phyloP scores from a whole-genome alignment of 306 rosid species.

The Vigna trinervia region DNA sequence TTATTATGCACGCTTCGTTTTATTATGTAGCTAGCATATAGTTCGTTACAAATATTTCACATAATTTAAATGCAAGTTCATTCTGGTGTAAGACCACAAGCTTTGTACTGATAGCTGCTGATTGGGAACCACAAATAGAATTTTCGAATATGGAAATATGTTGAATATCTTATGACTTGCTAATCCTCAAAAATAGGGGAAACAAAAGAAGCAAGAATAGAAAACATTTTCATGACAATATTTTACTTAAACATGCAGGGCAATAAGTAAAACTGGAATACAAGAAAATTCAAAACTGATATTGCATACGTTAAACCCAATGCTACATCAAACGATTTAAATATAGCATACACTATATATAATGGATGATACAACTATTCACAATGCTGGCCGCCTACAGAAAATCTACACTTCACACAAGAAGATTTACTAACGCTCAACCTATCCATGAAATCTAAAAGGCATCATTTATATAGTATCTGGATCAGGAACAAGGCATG shows the following conservation, averaged over 20 bases:
- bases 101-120: too few species aligned
- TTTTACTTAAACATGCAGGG: not conserved
- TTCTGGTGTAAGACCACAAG: too few species aligned
- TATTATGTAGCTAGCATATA: too few species aligned
- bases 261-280: not conserved
- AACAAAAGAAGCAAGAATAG: too few species aligned
- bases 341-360: constrained; percentile 31
- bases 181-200: too few species aligned
- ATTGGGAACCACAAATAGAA: too few species aligned
- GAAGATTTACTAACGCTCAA: not conserved
- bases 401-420: constrained; percentile 35
- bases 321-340: not conserved
- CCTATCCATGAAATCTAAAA: not conserved
- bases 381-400: constrained; percentile 13
- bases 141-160: too few species aligned
- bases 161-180: too few species aligned
- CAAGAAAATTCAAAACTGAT: not conserved
- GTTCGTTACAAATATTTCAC: too few species aligned
- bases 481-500: constrained; percentile 16
- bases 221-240: not conserved
- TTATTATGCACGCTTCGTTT: too few species aligned
- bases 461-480: not conserved
- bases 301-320: not conserved
- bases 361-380: constrained; percentile 43
- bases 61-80: too few species aligned